Conservation (phyloP, 306 rosid genomes). For the Trifolium subterraneum region DNA sequence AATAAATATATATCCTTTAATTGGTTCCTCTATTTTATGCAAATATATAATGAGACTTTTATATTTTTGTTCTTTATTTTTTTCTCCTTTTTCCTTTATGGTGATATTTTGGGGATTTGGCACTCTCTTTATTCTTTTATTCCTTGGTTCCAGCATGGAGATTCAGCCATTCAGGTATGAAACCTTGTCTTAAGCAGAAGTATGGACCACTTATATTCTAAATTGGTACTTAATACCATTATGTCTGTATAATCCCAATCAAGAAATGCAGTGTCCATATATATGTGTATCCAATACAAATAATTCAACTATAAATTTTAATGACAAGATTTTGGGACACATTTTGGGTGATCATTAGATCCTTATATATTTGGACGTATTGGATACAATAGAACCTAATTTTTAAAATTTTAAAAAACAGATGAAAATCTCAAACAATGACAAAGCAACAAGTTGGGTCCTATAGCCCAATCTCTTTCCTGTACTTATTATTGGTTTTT, state of each 20-base stretch:
- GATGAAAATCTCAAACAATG: constrained; percentile 36
- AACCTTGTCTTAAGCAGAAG: constrained; percentile 40
- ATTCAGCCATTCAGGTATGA: constrained; percentile 45
- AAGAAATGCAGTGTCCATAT: constrained; percentile 32
- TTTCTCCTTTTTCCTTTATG: constrained; percentile 33
- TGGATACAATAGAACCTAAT: constrained; percentile 29
- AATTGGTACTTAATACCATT: constrained; percentile 25
- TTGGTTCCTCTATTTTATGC: neutral
- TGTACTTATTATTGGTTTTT: neutral
- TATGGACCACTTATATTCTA: constrained; percentile 59
- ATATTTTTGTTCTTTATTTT: constrained; percentile 20
- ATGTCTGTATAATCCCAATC: constrained; percentile 52
- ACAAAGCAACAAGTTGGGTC: constrained; percentile 6
- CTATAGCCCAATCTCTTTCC: neutral
- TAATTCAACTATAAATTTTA: constrained; percentile 5
- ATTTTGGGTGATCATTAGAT: constrained; percentile 44
- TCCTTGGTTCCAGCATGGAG: constrained; percentile 54
- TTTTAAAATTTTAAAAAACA: constrained; percentile 10
- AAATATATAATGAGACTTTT: neutral
- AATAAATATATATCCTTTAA: neutral
- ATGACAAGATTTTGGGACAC: constrained; percentile 47
- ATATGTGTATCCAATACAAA: constrained; percentile 25
- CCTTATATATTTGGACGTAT: constrained; percentile 42
- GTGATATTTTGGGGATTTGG: constrained; percentile 36
- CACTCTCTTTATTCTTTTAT: constrained; percentile 38